A percentile compares a stretch with the other conserved stretches of the same genome.
Evolutionary conservation across 352 stramenopile species (phyloP).

Genomic region (Globisporangium irregulare): DNA sequence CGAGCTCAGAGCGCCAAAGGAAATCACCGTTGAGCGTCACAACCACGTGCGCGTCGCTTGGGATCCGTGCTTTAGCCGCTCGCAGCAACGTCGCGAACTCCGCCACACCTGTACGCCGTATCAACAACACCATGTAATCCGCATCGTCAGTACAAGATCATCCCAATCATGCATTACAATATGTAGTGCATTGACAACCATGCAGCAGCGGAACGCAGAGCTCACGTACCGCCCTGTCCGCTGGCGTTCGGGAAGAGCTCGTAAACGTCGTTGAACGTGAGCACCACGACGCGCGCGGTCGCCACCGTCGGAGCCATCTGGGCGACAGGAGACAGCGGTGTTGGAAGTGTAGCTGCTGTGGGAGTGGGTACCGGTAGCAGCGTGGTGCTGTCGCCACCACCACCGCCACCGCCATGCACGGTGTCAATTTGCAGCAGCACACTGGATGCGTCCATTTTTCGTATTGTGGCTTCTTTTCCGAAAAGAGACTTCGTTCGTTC

Average conservation of each 20-base stretch:
- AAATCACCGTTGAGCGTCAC: slow-evolving; percentile 76
- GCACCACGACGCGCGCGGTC: slow-evolving; percentile 38
- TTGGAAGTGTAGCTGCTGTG: not conserved
- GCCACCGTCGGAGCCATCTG: not conserved
- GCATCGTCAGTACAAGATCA: no score
- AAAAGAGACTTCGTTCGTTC: no score
- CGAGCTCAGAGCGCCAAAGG: slow-evolving; percentile 59
- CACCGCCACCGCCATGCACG: no score
- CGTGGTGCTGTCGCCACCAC: no score
- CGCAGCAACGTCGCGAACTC: slow-evolving; percentile 56
- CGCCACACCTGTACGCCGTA: slow-evolving; percentile 29
- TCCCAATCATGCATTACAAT: slow-evolving; percentile 5
- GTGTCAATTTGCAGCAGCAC: no score
- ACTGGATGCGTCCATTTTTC: no score
- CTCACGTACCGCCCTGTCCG: slow-evolving; percentile 22
- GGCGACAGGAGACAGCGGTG: not conserved
- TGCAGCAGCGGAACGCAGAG: not conserved
- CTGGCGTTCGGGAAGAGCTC: slow-evolving; percentile 45
- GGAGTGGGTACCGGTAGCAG: no score
- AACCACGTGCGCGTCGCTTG: slow-evolving; percentile 34
- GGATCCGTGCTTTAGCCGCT: slow-evolving; percentile 20
- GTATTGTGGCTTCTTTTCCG: no score
- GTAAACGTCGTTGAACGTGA: slow-evolving; percentile 76
- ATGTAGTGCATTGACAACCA: not conserved
- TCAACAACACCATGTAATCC: not conserved